Percentiles rank a stretch among this genome's conserved stretches.
phyloP scores from a whole-genome alignment of 345 rosid genomes.

The Conringia planisiliqua region DNA sequence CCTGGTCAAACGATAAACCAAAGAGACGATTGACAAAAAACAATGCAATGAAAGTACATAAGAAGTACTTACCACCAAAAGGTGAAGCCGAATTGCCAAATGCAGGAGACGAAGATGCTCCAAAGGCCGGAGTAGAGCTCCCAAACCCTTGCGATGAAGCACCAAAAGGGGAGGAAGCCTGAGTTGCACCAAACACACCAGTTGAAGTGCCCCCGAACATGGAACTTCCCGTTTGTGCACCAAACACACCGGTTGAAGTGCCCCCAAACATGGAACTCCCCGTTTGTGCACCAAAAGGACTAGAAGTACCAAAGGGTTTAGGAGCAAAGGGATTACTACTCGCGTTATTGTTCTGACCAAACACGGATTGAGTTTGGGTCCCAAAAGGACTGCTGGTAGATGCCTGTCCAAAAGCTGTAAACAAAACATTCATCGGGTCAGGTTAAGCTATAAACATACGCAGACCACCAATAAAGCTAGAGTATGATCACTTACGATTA shows the following conservation, averaged over 20 bases:
- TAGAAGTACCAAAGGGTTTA: slow-evolving; percentile 62
- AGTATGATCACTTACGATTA: slow-evolving; percentile 44
- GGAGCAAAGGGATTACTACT: slow-evolving; percentile 68
- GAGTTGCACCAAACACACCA: slow-evolving; percentile 76
- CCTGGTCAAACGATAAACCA: neutral
- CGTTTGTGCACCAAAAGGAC: slow-evolving; percentile 75
- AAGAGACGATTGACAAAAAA: neutral
- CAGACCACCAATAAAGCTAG: neutral
- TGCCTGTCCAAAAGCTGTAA: slow-evolving; percentile 80
- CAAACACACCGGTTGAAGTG: slow-evolving; percentile 78
- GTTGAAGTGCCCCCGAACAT: slow-evolving; percentile 86
- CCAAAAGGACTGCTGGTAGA: slow-evolving; percentile 68
- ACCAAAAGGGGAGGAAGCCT: slow-evolving; percentile 74
- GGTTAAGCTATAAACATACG: neutral
- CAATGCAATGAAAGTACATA: neutral
- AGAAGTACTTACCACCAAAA: slow-evolving; percentile 63
- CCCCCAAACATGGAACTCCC: slow-evolving; percentile 80
- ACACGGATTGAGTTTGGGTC: slow-evolving; percentile 48
- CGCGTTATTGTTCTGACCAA: slow-evolving; percentile 65
- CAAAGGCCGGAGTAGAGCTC: slow-evolving; percentile 55
- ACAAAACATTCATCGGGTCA: neutral
- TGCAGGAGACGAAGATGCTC: slow-evolving; percentile 64
- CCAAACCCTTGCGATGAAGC: slow-evolving; percentile 78
- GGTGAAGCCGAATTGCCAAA: slow-evolving; percentile 64
- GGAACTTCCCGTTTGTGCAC: slow-evolving; percentile 71